A percentile compares a stretch with the other conserved stretches of the same genome.
Conservation (phyloP, 2,329 filamentous ascomycete genomes). For the Arthrobotrys megalospora region DNA sequence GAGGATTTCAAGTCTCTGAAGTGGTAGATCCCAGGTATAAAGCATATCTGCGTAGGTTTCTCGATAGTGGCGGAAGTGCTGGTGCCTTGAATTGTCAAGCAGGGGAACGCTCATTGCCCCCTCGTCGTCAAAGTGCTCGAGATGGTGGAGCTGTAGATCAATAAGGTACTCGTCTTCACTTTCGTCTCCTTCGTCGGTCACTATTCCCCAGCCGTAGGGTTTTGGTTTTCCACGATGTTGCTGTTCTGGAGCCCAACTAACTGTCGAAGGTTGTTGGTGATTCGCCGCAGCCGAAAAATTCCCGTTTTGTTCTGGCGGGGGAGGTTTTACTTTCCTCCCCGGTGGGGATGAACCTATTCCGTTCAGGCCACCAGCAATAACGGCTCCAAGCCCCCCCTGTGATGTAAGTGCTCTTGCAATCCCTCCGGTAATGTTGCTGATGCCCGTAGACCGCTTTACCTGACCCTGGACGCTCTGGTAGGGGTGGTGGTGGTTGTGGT, state of each 20-base stretch:
- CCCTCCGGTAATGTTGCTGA: slow-evolving; percentile 56
- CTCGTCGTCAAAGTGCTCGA: slow-evolving; percentile 78
- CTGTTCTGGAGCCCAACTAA: slow-evolving; percentile 56
- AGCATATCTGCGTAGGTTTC: slow-evolving; percentile 79
- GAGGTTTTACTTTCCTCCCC: slow-evolving; percentile 27
- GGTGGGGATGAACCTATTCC: slow-evolving; percentile 50
- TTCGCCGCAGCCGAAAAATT: slow-evolving; percentile 4
- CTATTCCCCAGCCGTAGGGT: slow-evolving; percentile 34
- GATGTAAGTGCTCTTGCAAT: slow-evolving; percentile 54
- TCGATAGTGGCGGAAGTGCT: slow-evolving; percentile 75
- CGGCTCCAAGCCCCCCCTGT: slow-evolving; percentile 47
- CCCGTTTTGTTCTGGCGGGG: slow-evolving; percentile 12
- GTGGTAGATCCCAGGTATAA: slow-evolving; percentile 76
- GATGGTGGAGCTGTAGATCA: slow-evolving; percentile 74
- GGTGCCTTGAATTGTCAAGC: slow-evolving; percentile 71
- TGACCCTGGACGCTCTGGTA: slow-evolving; percentile 22
- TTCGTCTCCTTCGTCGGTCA: slow-evolving; percentile 51
- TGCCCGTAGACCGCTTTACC: slow-evolving; percentile 42
- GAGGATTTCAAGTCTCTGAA: slow-evolving; percentile 77
- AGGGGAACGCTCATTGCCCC: slow-evolving; percentile 76
- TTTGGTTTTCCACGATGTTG: slow-evolving; percentile 58
- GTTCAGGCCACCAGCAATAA: slow-evolving; percentile 48
- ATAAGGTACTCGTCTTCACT: slow-evolving; percentile 63
- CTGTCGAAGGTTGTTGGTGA: slow-evolving; percentile 37
- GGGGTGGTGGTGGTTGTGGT: slow-evolving; percentile 60